These are phyloP conservation scores for Cladosporium halotolerans DNA, from an alignment of 2,329 filamentous ascomycete species.

Conservation along the genomic window DNA sequence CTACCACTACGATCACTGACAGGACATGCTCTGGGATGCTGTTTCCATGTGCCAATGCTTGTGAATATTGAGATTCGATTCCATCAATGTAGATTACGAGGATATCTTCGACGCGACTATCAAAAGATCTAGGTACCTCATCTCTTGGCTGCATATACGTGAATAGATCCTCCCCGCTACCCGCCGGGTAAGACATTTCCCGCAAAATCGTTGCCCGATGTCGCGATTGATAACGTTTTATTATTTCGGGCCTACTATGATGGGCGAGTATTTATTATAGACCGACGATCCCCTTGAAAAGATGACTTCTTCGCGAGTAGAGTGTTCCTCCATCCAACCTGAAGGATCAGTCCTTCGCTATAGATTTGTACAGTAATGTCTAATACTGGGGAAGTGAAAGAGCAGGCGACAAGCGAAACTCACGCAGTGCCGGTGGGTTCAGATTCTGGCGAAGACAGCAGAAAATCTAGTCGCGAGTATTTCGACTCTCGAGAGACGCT, in stretches of 20 bases:
- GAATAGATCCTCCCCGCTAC: slow-evolving; percentile 4
- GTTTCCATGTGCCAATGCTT: no score
- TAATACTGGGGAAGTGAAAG: not conserved
- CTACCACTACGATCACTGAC: no score
- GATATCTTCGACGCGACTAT: no score
- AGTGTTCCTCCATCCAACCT: no score
- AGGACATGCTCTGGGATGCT: no score
- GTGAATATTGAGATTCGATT: no score
- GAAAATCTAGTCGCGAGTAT: not conserved
- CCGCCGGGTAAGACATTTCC: slow-evolving; percentile 8
- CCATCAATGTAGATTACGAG: no score
- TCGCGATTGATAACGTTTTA: slow-evolving; percentile 9
- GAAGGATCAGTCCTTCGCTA: no score
- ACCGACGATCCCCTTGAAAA: no score
- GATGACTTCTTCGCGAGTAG: no score
- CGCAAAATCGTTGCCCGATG: not conserved
- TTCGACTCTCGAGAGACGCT: not conserved
- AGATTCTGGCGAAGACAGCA: not conserved
- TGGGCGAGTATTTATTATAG: no score
- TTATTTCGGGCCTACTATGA: slow-evolving; percentile 6
- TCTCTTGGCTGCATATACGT: not conserved
- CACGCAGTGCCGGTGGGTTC: not conserved
- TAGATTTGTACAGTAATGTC: not conserved
- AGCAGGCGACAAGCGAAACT: not conserved
- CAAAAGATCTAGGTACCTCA: no score